These are phyloP conservation scores for Ceratocystis destructans DNA, from an alignment of 2,329 filamentous ascomycete species.

Conservation along the genomic window DNA sequence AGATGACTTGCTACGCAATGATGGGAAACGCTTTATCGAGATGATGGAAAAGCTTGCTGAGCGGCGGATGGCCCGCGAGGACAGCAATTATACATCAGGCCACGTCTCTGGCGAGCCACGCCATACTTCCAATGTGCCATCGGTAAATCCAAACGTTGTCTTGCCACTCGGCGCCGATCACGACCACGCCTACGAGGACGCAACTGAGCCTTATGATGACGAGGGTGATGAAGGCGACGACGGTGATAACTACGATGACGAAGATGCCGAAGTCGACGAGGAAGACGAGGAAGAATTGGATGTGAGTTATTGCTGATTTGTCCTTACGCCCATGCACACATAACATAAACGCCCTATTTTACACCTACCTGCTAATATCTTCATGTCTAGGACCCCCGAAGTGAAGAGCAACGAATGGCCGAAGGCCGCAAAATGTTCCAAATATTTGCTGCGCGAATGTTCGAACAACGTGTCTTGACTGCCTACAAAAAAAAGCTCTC, in stretches of 20 bases:
- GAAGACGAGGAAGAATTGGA: constrained; percentile 19
- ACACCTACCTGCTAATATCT: too few relatives aligned
- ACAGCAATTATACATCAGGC: constrained; percentile 37
- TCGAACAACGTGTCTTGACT: constrained; percentile 88
- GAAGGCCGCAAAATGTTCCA: constrained; percentile 98
- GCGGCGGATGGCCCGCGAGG: constrained; percentile 90
- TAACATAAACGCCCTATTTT: not conserved
- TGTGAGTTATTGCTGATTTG: constrained; percentile 9
- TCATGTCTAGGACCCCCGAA: constrained; percentile 67
- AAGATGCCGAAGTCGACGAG: constrained; percentile 41
- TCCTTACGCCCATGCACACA: not conserved
- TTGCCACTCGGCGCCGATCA: constrained; percentile 51
- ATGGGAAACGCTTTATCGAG: constrained; percentile 98
- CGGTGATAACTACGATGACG: constrained; percentile 36
- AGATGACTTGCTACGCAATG: constrained; percentile 95
- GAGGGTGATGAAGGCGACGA: constrained; percentile 50
- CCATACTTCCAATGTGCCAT: constrained; percentile 36
- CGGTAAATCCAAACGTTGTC: constrained; percentile 31
- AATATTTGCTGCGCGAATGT: constrained; percentile 98
- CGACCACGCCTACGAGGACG: constrained; percentile 36
- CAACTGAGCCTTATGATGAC: constrained; percentile 53
- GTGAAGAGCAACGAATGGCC: constrained; percentile 96
- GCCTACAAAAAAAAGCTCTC: constrained; percentile 98
- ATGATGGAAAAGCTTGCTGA: constrained; percentile 99
- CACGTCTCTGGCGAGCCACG: constrained; percentile 2